Conservation (phyloP, 1,284 basidiomycete species). For the Tilletia walkeri region DNA sequence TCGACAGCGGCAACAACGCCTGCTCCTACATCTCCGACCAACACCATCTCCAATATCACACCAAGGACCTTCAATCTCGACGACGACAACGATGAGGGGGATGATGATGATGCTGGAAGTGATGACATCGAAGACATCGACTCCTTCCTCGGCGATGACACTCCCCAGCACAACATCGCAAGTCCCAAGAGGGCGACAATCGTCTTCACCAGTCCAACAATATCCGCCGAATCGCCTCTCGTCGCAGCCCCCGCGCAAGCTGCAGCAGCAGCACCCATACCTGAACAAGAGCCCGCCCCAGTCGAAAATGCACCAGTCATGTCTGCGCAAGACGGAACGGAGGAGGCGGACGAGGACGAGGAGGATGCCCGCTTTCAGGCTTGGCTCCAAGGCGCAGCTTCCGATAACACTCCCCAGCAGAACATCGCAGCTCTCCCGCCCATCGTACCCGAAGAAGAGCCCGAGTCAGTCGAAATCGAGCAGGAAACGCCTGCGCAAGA, state of each 20-base stretch:
- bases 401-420: background rate
- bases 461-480: background rate
- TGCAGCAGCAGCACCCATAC: conserved; percentile 1
- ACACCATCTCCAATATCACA: too few relatives aligned
- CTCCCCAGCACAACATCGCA: background rate
- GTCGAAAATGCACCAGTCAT: background rate
- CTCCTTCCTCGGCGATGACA: conserved; percentile 15
- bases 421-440: background rate
- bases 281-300: background rate
- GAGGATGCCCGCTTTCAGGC: background rate
- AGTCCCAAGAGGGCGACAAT: background rate
- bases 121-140: conserved; percentile 12
- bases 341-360: background rate
- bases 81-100: background rate
- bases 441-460: background rate
- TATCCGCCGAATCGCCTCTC: background rate
- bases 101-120: background rate
- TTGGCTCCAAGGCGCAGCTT: conserved; percentile 13
- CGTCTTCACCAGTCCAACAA: background rate
- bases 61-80: background rate
- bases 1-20: background rate
- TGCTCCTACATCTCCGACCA: background rate
- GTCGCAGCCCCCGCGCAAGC: background rate
- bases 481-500: background rate
- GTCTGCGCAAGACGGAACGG: background rate